Percentiles rank a stretch among this genome's conserved stretches.
Conservation (phyloP, 192 early-diverging fungal genomes). For the Mortierella antarctica region DNA sequence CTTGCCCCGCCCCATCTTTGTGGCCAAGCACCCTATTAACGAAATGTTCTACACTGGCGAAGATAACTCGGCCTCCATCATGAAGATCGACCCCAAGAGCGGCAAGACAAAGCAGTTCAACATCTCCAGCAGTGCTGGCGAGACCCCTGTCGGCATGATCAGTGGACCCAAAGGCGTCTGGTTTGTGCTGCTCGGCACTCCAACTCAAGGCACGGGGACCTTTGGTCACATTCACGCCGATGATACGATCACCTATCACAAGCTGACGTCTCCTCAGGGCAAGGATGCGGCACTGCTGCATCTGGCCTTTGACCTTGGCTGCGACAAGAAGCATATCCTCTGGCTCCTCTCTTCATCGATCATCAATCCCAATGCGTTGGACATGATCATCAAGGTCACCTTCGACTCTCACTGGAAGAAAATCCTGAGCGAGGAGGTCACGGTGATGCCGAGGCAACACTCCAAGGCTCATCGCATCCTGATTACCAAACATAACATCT, state of each 20-base stretch:
- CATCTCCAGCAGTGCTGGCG: background rate
- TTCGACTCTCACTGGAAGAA: conserved; percentile 14
- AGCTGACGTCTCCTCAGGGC: background rate
- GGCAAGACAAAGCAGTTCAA: background rate
- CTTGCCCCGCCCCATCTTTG: conserved; percentile 17
- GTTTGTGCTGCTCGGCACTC: conserved; percentile 22
- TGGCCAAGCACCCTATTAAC: conserved; percentile 30
- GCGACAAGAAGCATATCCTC: conserved; percentile 1
- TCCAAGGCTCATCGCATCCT: conserved; percentile 28
- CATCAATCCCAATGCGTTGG: conserved; percentile 23
- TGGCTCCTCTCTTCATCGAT: conserved; percentile 46
- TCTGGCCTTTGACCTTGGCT: conserved; percentile 20
- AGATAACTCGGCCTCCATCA: conserved; percentile 12
- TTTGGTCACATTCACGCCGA: conserved; percentile 15
- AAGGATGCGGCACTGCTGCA: conserved; percentile 22
- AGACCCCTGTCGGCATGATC: conserved; percentile 36
- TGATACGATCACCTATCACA: conserved; percentile 10
- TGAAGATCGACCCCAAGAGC: conserved; percentile 20
- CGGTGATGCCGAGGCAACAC: conserved; percentile 19
- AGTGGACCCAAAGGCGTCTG: conserved; percentile 25
- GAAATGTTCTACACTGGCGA: conserved; percentile 18
- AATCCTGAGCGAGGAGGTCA: conserved; percentile 20
- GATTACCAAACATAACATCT: background rate
- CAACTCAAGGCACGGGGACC: conserved; percentile 25
- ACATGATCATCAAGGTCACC: conserved; percentile 27